phyloP scores from a whole-genome alignment of 306 rosid genomes.

The Hylodesmum podocarpum region DNA sequence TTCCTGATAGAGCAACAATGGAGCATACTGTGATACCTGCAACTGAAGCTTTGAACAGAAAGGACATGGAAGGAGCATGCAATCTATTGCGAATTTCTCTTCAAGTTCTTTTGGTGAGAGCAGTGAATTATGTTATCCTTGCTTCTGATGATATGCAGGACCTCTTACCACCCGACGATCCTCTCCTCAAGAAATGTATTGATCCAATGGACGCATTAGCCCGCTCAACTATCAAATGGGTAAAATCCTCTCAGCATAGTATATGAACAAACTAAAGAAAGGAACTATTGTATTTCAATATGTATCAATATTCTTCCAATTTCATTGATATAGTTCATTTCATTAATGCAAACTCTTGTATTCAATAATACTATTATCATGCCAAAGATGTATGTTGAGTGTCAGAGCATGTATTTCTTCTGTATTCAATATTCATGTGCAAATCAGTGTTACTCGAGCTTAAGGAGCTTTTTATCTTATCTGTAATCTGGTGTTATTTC shows the following conservation, averaged over 20 bases:
- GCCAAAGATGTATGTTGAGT: slow-evolving; percentile 11
- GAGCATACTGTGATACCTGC: slow-evolving; percentile 75
- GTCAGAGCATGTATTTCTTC: slow-evolving; percentile 15
- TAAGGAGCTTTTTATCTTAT: not conserved
- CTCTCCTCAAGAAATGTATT: slow-evolving; percentile 48
- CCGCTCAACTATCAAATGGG: slow-evolving; percentile 45
- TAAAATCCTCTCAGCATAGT: slow-evolving; percentile 31
- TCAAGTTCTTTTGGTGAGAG: slow-evolving; percentile 78
- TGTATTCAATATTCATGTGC: slow-evolving; percentile 23
- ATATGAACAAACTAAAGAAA: slow-evolving; percentile 26
- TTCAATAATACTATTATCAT: slow-evolving; percentile 13
- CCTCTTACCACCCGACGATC: slow-evolving; percentile 62
- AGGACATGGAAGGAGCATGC: slow-evolving; percentile 77
- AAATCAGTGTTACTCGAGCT: not conserved
- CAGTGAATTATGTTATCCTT: slow-evolving; percentile 59
- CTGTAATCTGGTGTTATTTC: not conserved
- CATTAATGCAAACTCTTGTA: slow-evolving; percentile 9
- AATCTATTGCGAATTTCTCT: slow-evolving; percentile 73
- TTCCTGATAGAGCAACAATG: slow-evolving; percentile 73
- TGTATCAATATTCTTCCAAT: slow-evolving; percentile 23
- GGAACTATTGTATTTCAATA: not conserved
- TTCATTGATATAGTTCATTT: slow-evolving; percentile 20
- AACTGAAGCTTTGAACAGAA: slow-evolving; percentile 65
- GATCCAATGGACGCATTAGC: slow-evolving; percentile 50
- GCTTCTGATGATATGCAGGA: slow-evolving; percentile 65